Conservation (phyloP, 1,139 yeast genomes). For the Yamadazyma kanchanaburiensis region DNA sequence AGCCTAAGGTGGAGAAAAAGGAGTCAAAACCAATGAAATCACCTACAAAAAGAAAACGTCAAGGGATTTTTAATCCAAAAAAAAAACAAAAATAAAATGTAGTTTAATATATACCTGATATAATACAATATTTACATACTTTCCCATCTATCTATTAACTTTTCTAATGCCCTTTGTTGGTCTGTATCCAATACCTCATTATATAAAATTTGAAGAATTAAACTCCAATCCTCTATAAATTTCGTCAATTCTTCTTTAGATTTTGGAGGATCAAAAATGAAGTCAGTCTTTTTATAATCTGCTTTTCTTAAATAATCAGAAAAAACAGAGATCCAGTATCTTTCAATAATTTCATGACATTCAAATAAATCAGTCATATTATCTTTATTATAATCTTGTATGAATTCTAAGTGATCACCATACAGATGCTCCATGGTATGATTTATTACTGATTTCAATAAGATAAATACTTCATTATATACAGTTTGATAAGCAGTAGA, state of each 20-base stretch:
- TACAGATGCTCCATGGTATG: conserved; percentile 52
- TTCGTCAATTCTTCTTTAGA: conserved; percentile 22
- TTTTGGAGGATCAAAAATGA: conserved; percentile 25
- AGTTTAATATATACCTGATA: too few relatives aligned
- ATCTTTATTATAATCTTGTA: conserved; percentile 44
- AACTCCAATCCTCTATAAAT: conserved; percentile 54
- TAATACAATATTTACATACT: too few relatives aligned
- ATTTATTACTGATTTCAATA: conserved; percentile 48
- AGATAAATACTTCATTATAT: conserved; percentile 38
- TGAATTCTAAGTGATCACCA: conserved; percentile 52
- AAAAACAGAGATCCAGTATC: conserved; percentile 61
- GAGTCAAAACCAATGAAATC: conserved; percentile 1
- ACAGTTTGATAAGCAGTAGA: conserved; percentile 12
- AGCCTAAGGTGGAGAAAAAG: too few relatives aligned
- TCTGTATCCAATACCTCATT: conserved; percentile 28
- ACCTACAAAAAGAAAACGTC: conserved; percentile 7
- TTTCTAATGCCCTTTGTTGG: conserved; percentile 38
- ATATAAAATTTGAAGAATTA: conserved; percentile 41
- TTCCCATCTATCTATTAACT: conserved; percentile 40
- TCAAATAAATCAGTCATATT: conserved; percentile 34
- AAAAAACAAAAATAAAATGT: conserved; percentile 7
- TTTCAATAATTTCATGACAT: conserved; percentile 38
- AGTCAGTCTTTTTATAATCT: conserved; percentile 15
- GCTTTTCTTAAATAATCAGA: conserved; percentile 38
- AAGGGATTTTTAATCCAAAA: conserved; percentile 12